Evolutionary conservation across 345 rosid genomes (phyloP), one percentile per base, ranked within the genome.

Genomic region (Litchi chinensis): DNA sequence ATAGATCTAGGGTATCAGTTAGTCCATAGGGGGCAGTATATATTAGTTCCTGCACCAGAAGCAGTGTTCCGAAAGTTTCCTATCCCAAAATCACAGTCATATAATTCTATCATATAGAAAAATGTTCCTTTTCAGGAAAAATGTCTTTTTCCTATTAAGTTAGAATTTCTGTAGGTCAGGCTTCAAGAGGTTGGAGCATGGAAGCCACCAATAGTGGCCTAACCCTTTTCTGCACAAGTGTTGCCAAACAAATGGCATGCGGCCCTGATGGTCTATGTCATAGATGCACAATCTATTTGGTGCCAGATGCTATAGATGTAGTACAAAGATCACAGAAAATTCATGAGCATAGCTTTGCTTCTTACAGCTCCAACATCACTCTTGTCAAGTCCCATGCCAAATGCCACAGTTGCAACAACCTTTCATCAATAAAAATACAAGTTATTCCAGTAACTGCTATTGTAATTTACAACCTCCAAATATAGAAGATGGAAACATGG

Each of bases 361-460:
- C 99, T 96, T 94, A 96, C 99, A 73, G 97, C 98, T 88, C 97
- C 98, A 81, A 91, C 92, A 79, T 96, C 97, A 67, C 89, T 89
- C 87, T 94, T 96, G 90, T 96, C 97, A 60, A 96, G 92, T 77
- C 99, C 99, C 99, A 96, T 94, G 76, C 99, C 99, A 79, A 96
- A 96, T 76, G 99, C 99, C 86, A 96, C 99, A 22, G 99, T 96
- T 82, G 98, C 99, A 83, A 94, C 98, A 83, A 96, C 98, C 99
- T 95, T 89, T 76, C 73, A 89, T 24, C 54, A 79, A 60, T n/a
- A 21, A 77, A 73, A 60, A 76, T 48, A 12, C 56, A 76, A 57
- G 37, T 41, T 50, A 77, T 75, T 79, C 63, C 28, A 28, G 59
- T 44, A 11, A 54, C 37, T 44, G 63, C 62, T 46, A 65, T 18